Evolutionary conservation across 169 alveolate species (phyloP).

Genomic region (Eimeria falciformis): DNA sequence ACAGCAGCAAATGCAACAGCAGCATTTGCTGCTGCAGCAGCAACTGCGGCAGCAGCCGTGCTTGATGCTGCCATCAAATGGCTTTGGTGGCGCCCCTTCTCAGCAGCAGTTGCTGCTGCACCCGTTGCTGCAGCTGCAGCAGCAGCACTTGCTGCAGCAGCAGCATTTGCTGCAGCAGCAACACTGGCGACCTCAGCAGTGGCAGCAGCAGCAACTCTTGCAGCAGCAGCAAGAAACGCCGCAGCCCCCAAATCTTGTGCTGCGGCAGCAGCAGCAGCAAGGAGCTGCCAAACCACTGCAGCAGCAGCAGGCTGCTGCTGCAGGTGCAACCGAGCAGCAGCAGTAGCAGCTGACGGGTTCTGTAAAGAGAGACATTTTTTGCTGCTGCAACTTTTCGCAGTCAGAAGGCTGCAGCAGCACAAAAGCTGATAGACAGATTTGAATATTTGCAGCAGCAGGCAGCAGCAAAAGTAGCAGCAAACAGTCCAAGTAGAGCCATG

Average conservation of each 20-base stretch:
- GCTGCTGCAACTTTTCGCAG: too few relatives aligned
- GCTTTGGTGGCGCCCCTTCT: background rate
- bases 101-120: conserved; percentile 37
- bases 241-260: conserved; percentile 7
- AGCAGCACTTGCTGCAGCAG: conserved; percentile 10
- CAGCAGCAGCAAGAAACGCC: background rate
- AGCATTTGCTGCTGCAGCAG: conserved; percentile 42
- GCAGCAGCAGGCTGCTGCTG: too few relatives aligned
- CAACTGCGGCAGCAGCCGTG: background rate
- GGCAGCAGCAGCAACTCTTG: conserved; percentile 21
- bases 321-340: conserved; percentile 25
- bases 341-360: conserved; percentile 7
- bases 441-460: too few relatives aligned
- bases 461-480: too few relatives aligned
- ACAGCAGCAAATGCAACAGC: conserved; percentile 13
- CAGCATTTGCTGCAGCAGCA: conserved; percentile 24
- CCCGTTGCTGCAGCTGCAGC: conserved; percentile 33
- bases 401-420: too few relatives aligned
- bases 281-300: too few relatives aligned
- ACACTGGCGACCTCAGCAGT: background rate
- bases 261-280: conserved; percentile 37
- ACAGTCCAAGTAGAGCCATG: too few relatives aligned
- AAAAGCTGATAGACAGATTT: too few relatives aligned
- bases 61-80: background rate
- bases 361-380: too few relatives aligned